Evolutionary conservation across 768 basidiomycete genomes (phyloP), one percentile per base, ranked within the genome.

Genomic region (Trametes gibbosa): DNA sequence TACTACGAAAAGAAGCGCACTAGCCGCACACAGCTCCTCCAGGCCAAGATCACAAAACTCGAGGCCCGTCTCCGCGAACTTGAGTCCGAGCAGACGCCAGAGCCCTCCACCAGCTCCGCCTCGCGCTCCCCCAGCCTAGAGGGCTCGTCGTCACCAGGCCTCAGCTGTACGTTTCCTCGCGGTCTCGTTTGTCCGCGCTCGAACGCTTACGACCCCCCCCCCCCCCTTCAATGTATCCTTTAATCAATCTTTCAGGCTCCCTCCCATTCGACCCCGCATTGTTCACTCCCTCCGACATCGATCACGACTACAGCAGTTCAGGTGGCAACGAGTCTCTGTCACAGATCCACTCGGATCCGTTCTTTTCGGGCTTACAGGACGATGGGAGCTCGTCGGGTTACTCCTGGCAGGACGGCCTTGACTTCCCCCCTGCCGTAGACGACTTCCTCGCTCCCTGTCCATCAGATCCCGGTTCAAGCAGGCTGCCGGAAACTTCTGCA

Each of bases 1-100:
- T 87, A 85, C 72, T 82, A 85, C 64, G 84, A 86, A 66, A 79
- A 78, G 68, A 78, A 77, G 63, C 80, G 79, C 56, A 83, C 84
- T 68, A 84, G 81, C 65, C 78, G 84, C 16, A 85, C 83, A 0
- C 80, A 84, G 66, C 73, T 81, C 23, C 72, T 86, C 34, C 81
- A 79, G 59, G 83, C 85, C 64, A 83, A 84, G 67, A 74, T 85
- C 42, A 72, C 74, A 3, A 70, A 76, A 47, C 76, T 85, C 13
- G 83, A 86, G 68, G 74, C 76, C 21, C 76, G 81, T 42, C 69
- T 85, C 24, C 79, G 77, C 6, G 79, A 85, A 66, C 75, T 86
- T 9, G 83, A 85, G 65, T 70, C 75, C 24, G 71, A 75, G 53
- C 67, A 67, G 29, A 61, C 66, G 29, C 58, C 66, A 10, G 59